Conservation (phyloP, 371 early-diverging fungal genomes). For the Mortierella sp. region DNA sequence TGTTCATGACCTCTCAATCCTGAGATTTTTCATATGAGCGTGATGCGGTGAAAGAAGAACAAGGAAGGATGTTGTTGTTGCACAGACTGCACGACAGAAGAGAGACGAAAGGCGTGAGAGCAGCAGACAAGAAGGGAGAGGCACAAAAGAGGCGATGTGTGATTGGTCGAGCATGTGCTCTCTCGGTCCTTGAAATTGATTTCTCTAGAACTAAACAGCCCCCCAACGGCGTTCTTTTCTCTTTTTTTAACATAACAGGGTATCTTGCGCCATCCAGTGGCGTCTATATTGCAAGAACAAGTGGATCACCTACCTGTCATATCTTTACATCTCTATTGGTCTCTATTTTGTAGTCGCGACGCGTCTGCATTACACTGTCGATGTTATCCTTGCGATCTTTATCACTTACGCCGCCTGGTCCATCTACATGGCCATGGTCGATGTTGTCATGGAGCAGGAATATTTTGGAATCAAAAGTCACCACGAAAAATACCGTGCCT, state of each 20-base stretch:
- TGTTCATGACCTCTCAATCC: background rate
- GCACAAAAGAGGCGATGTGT: too few relatives aligned
- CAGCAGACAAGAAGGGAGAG: too few relatives aligned
- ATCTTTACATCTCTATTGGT: conserved; percentile 61
- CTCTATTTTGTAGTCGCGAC: conserved; percentile 72
- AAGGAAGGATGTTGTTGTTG: too few relatives aligned
- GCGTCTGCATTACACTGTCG: conserved; percentile 78
- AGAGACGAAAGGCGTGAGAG: too few relatives aligned
- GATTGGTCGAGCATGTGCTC: too few relatives aligned
- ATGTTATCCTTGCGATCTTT: conserved; percentile 76
- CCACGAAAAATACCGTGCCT: conserved; percentile 39
- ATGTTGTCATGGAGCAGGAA: conserved; percentile 54
- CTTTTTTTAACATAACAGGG: conserved; percentile 1
- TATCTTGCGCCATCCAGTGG: conserved; percentile 71
- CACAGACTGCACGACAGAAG: too few relatives aligned
- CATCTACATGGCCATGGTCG: conserved; percentile 57
- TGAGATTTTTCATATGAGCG: too few relatives aligned
- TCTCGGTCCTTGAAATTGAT: too few relatives aligned
- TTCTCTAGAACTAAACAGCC: too few relatives aligned
- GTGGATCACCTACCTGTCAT: conserved; percentile 63
- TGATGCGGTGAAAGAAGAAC: too few relatives aligned
- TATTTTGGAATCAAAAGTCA: conserved; percentile 46
- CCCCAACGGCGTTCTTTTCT: too few relatives aligned
- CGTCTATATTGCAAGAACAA: conserved; percentile 67
- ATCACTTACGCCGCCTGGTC: conserved; percentile 59